Evolutionary conservation across 495 filamentous ascomycete genomes (phyloP).

Genomic region (Penicillium herquei): DNA sequence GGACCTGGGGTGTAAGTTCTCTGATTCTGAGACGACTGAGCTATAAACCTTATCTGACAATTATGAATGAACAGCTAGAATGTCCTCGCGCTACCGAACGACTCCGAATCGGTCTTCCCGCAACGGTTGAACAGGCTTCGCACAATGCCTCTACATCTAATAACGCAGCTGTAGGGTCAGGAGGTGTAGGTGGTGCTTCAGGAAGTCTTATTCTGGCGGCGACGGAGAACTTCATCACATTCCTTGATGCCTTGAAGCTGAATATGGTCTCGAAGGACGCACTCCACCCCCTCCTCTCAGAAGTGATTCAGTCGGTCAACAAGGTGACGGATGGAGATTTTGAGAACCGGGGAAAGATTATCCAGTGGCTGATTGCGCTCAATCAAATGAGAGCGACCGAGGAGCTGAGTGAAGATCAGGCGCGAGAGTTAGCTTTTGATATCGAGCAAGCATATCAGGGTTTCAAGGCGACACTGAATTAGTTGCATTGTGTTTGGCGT

Average conservation of each 20-base stretch:
- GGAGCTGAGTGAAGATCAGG: constrained; percentile 83
- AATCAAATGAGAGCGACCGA: constrained; percentile 97
- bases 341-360: constrained; percentile 91
- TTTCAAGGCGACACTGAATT: constrained; percentile 73
- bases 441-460: constrained; percentile 89
- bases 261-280: constrained; percentile 91
- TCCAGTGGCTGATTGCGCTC: constrained; percentile 94
- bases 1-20: constrained; percentile 76
- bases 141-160: constrained; percentile 39
- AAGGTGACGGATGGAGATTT: constrained; percentile 93
- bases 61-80: constrained; percentile 63
- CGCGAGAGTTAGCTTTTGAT: constrained; percentile 81
- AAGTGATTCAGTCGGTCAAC: constrained; percentile 94
- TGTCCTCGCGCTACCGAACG: constrained; percentile 92
- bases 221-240: constrained; percentile 97
- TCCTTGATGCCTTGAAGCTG: constrained; percentile 88
- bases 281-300: constrained; percentile 86
- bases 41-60: constrained; percentile 2
- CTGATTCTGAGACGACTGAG: background rate
- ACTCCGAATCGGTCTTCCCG: constrained; percentile 81
- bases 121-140: constrained; percentile 58
- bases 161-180: constrained; percentile 38
- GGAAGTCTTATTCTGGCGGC: constrained; percentile 79
- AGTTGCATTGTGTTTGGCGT: constrained; percentile 12
- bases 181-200: constrained; percentile 51